Percentiles rank a stretch among this genome's conserved stretches.
Evolutionary conservation across 345 rosid species (phyloP).

Genomic region (Nasturtium officinale): DNA sequence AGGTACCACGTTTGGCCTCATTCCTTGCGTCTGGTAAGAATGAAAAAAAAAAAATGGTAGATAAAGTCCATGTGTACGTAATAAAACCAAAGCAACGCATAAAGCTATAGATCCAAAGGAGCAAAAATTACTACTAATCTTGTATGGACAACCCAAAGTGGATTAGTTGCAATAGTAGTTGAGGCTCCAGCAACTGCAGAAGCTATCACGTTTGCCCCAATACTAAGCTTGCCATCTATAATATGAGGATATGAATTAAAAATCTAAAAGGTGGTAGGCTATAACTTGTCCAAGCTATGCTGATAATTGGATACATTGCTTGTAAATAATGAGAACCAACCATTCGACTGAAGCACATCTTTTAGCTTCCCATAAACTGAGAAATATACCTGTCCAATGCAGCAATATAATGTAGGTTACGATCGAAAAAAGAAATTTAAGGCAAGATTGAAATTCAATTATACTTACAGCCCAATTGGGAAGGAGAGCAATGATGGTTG

Average conservation of each 20-base stretch:
- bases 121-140: conserved; percentile 76
- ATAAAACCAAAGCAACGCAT: conserved; percentile 2
- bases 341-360: conserved; percentile 64
- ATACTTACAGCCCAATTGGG: conserved; percentile 95
- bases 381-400: conserved; percentile 77
- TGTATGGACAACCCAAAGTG: conserved; percentile 98
- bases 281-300: no score
- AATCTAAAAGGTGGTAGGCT: neutral
- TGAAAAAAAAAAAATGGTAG: neutral
- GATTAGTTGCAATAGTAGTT: conserved; percentile 82
- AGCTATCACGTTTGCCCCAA: conserved; percentile 81
- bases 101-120: neutral
- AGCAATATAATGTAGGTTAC: conserved; percentile 17
- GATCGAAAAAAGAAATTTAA: conserved; percentile 9
- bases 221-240: conserved; percentile 61
- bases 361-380: conserved; percentile 74
- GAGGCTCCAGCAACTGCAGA: conserved; percentile 97
- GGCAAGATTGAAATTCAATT: neutral
- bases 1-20: conserved; percentile 75
- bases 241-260: neutral
- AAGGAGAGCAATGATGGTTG: conserved; percentile 85
- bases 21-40: conserved; percentile 60
- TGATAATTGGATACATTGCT: no score
- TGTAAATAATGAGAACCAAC: conserved; percentile 49
- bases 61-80: no score